A percentile compares a stretch with the other conserved stretches of the same genome.
Conservation (phyloP, 352 stramenopile species). For the Thraustochytrium striatum region DNA sequence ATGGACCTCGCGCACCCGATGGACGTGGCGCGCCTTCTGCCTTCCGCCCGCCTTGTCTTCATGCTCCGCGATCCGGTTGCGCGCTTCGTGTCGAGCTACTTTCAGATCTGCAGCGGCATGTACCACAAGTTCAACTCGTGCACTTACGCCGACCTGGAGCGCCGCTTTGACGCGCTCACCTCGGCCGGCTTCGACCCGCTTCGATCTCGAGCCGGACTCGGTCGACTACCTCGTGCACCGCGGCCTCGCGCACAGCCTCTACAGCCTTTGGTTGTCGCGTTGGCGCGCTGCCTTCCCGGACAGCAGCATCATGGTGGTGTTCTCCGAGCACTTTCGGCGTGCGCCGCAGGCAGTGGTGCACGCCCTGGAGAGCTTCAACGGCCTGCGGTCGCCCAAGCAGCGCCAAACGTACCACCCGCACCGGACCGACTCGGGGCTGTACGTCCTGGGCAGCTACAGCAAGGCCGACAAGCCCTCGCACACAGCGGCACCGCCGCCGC, state of each 20-base stretch:
- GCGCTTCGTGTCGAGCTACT: slow-evolving; percentile 45
- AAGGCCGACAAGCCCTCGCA: slow-evolving; percentile 43
- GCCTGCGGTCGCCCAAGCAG: background rate
- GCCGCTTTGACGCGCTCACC: background rate
- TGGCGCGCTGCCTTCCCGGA: slow-evolving; percentile 34
- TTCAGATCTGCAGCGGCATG: slow-evolving; percentile 44
- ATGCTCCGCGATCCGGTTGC: slow-evolving; percentile 38
- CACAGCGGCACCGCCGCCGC: background rate
- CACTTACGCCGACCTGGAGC: slow-evolving; percentile 6
- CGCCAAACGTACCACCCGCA: background rate
- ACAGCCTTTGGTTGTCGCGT: background rate
- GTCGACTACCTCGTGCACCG: slow-evolving; percentile 33
- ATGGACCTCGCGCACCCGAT: slow-evolving; percentile 30
- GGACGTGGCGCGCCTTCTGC: slow-evolving; percentile 23
- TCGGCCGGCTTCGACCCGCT: background rate
- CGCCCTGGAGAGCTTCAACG: slow-evolving; percentile 13
- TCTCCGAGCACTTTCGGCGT: slow-evolving; percentile 20
- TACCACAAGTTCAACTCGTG: slow-evolving; percentile 21
- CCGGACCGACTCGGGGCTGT: slow-evolving; percentile 7
- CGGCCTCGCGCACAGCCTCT: slow-evolving; percentile 15
- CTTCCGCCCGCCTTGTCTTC: slow-evolving; percentile 35
- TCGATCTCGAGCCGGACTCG: background rate
- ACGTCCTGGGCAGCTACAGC: slow-evolving; percentile 21
- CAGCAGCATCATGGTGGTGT: slow-evolving; percentile 29
- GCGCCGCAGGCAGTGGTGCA: slow-evolving; percentile 17